Base-by-base conservation (phyloP, 129 eudicot species). In the Erigeron canadensis region DNA sequence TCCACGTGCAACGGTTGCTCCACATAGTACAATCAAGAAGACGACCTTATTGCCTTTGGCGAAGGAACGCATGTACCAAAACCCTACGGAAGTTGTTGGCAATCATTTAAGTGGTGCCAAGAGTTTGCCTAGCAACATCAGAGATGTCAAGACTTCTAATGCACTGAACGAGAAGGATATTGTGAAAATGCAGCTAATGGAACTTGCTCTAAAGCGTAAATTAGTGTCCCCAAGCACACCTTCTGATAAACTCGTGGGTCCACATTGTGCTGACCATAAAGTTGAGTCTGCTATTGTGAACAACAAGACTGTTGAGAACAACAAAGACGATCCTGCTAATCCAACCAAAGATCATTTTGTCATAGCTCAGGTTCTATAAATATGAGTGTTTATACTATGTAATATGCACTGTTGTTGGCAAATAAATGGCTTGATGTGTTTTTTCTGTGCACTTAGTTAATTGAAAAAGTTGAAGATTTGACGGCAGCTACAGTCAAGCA, bases 111-210 rank as follows among this genome's bases (percentile, higher is more conserved):
- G 68, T 58, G 78, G 74, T 58, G 60, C 74, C 34, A 60, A 63
- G 47, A 79, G 42, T 63, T 66, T 43, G 9, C 73, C 66, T 15
- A 56, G 3, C 19, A 65, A 42, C 28, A 38, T 61, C 21, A 51
- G 68, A 63, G 76, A 77, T 65, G 48, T 66, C 47, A 53, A 74
- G 13, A 7, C 37, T 55, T 55, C 8, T 43, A 43, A 43, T 43
- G 11, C 47, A 43, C 9, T 43, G 8, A 43, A 10, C 7, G 85
- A 86, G 72, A 81, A 73, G 81, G 89, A 89, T 22, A 34, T 80
- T 63, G 71, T 92, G 2, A 81, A 75, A 76, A 76, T 74, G 85
- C 86, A 87, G 64, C 80, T 92, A 21, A 82, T 77, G 76, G 85
- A 84, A 79, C 38, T 89, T 64, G 85, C 81, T 39, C 75, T 80